Percentiles rank a stretch among this genome's conserved stretches.
These are phyloP conservation scores for Aspergillus conjunctus DNA, from an alignment of 495 filamentous ascomycete genomes.

Conservation along the genomic window DNA sequence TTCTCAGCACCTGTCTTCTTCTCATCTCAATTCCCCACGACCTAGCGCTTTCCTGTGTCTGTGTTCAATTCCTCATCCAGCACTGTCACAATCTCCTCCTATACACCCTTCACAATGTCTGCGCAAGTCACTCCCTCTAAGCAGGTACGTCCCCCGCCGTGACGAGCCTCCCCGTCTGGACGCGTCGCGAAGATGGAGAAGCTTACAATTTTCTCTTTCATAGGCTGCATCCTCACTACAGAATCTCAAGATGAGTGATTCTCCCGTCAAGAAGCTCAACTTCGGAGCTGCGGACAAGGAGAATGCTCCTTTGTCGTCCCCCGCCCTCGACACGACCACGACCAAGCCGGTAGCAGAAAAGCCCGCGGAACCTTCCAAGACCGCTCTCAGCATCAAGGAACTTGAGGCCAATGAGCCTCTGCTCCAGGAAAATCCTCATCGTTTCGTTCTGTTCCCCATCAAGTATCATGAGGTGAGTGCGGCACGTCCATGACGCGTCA, in stretches of 20 bases:
- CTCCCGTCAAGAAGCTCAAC: conserved; percentile 85
- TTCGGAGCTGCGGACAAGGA: conserved; percentile 77
- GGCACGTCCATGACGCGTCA: conserved; percentile 55
- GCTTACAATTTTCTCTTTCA: conserved; percentile 30
- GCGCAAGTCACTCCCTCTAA: conserved; percentile 81
- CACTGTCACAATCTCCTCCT: conserved; percentile 10
- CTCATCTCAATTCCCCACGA: conserved; percentile 27
- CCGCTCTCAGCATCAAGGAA: conserved; percentile 64
- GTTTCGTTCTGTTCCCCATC: conserved; percentile 98
- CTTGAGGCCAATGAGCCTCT: conserved; percentile 85
- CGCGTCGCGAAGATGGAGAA: conserved; percentile 33
- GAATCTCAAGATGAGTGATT: conserved; percentile 86
- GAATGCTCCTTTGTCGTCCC: conserved; percentile 67
- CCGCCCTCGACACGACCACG: conserved; percentile 47
- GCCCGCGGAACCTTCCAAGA: conserved; percentile 45
- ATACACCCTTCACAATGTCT: conserved; percentile 58
- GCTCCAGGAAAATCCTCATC: conserved; percentile 91
- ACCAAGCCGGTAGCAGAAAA: conserved; percentile 56
- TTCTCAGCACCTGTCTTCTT: conserved; percentile 28
- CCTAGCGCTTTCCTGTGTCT: conserved; percentile 24
- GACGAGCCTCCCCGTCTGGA: conserved; percentile 37
- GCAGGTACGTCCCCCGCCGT: conserved; percentile 64
- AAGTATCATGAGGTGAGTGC: conserved; percentile 96
- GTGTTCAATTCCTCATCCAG: conserved; percentile 25
- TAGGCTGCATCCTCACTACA: conserved; percentile 85